Evolutionary conservation across 441 rosid species (phyloP), one percentile per base, ranked within the genome.

Genomic region (Erysimum cheiri): DNA sequence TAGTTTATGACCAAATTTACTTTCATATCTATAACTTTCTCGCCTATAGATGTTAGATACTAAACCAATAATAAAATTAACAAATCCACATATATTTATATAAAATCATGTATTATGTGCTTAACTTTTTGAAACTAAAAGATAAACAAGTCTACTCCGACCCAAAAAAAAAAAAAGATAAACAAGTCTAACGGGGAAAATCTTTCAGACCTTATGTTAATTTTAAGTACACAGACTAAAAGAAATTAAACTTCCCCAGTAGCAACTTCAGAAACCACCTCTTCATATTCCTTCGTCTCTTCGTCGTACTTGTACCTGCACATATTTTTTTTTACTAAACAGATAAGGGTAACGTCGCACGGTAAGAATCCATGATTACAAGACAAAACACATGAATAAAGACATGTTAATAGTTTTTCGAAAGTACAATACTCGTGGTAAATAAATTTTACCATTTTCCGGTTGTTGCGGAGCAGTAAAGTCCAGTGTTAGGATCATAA

Each of bases 381-480:
- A 33, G 44, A 33, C 58, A 54, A 67, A 66, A 43, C 40, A 32
- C 47, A 59, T 29, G 31, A 26, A 67, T 19, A 14, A 33, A 60
- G 46, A 44, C 40, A 24, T 32, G 29, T 7, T 7, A 22, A 39
- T 39, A 4, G 5, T 2, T 29, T 70, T 37, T 61, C 15, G 22
- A 60, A 12, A 36, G 15, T 50, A 40, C 26, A n/a, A 15, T 29
- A 41, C 33, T 37, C 24, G 41, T 17, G 54, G 40, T 43, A 47
- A 50, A 53, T 39, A 31, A 24, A 47, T 69, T 13, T 60, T 92
- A 95, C 98, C 99, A 95, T 81, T 85, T 87, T 33, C 96, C 93
- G 48, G 98, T 80, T 66, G 89, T 71, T 60, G 96, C 99, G 2
- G 82, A 84, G 80, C 93, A 88, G 78, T 86, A 88, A n/a, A 92